phyloP scores from a whole-genome alignment of 129 eudicot genomes.

The sunflower (Helianthus annuus) region DNA sequence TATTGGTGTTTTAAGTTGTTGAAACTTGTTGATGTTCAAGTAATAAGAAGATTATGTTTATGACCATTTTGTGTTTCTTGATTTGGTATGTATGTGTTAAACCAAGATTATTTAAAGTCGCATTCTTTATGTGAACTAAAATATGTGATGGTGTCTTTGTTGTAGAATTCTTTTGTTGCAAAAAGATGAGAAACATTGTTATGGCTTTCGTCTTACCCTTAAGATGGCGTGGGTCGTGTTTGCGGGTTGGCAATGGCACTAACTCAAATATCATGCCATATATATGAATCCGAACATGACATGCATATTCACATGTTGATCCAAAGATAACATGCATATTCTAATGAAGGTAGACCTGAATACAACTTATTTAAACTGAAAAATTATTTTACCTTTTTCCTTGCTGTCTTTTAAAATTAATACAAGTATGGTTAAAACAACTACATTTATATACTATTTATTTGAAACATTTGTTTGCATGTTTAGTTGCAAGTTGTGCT shows the following conservation, averaged over 20 bases:
- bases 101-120: neutral
- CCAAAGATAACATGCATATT: neutral
- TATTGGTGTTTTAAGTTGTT: constrained; percentile 21
- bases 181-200: neutral
- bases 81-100: neutral
- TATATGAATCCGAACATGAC: neutral
- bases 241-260: neutral
- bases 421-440: no score
- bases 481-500: no score
- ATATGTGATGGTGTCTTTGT: neutral
- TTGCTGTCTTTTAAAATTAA: no score
- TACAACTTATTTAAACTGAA: no score
- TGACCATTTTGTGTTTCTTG: constrained; percentile 9
- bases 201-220: neutral
- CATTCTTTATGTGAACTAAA: constrained; percentile 1
- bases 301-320: neutral
- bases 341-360: no score
- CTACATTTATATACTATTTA: no score
- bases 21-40: constrained; percentile 30
- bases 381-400: no score
- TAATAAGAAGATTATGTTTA: constrained; percentile 5
- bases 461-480: no score
- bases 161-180: neutral
- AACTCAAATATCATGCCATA: neutral
- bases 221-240: neutral